phyloP scores from a whole-genome alignment of 768 basidiomycete species.

The Hortiboletus campestris region DNA sequence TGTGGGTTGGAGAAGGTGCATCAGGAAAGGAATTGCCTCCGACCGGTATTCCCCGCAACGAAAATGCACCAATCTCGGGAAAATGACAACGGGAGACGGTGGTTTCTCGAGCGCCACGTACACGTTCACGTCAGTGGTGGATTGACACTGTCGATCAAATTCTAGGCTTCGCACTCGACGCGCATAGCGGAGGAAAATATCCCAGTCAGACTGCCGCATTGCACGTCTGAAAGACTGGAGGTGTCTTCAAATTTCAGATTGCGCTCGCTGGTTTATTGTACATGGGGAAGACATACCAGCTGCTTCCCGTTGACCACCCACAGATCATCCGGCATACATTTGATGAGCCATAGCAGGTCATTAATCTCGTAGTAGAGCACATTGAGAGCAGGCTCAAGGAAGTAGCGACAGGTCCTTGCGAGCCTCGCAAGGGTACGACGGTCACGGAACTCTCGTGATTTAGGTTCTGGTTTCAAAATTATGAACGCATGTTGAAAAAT shows the following conservation, averaged over 20 bases:
- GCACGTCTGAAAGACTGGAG: slow-evolving; percentile 23
- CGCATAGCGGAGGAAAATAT: slow-evolving; percentile 28
- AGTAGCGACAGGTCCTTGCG: slow-evolving; percentile 31
- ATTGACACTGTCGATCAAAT: slow-evolving; percentile 27
- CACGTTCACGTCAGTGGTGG: slow-evolving; percentile 22
- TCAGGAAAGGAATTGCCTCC: slow-evolving; percentile 24
- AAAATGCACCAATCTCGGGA: slow-evolving; percentile 28
- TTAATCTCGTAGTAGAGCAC: slow-evolving; percentile 31
- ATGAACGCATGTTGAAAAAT: slow-evolving; percentile 32
- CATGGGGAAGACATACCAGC: slow-evolving; percentile 16
- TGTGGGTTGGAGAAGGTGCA: slow-evolving; percentile 24
- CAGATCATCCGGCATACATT: slow-evolving; percentile 31
- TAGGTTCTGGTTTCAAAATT: slow-evolving; percentile 28
- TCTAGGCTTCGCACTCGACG: slow-evolving; percentile 31
- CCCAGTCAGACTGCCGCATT: slow-evolving; percentile 26
- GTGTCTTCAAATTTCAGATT: slow-evolving; percentile 4
- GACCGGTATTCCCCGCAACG: slow-evolving; percentile 27
- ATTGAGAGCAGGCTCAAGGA: slow-evolving; percentile 33
- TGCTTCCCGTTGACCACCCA: slow-evolving; percentile 33
- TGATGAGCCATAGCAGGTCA: slow-evolving; percentile 33
- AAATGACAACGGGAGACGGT: slow-evolving; percentile 17
- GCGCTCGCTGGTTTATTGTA: background rate
- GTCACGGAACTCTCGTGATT: slow-evolving; percentile 29
- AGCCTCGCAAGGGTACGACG: slow-evolving; percentile 32
- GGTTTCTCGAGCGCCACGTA: slow-evolving; percentile 17